Conservation (phyloP, 1,284 basidiomycete species). For the Volvariella volvacea region DNA sequence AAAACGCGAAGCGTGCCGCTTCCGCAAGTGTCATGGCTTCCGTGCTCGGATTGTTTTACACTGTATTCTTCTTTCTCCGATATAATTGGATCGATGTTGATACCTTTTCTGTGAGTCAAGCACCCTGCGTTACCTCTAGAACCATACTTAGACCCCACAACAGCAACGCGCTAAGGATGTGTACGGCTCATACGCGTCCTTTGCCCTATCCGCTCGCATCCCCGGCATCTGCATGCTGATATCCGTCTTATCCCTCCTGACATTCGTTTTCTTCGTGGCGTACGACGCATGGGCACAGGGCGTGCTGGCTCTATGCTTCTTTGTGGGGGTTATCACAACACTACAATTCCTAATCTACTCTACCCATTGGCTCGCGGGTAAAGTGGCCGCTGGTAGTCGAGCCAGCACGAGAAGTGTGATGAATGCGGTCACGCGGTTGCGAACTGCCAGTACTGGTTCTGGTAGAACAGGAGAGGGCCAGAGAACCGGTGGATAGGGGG, state of each 20-base stretch:
- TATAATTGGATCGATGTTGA: conserved; percentile 44
- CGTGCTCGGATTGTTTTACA: conserved; percentile 53
- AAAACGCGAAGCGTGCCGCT: conserved; percentile 38
- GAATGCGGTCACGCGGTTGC: no score
- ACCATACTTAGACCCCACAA: neutral
- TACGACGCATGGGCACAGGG: conserved; percentile 56
- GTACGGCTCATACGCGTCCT: conserved; percentile 56
- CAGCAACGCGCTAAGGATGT: conserved; percentile 50
- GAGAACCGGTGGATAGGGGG: no score
- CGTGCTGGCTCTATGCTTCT: conserved; percentile 48
- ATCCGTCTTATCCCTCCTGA: conserved; percentile 46
- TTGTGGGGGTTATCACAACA: conserved; percentile 48
- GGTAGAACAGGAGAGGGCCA: no score
- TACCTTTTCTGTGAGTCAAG: conserved; percentile 43
- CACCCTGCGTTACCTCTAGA: neutral
- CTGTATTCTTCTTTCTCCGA: conserved; percentile 55
- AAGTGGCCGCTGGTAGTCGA: conserved; percentile 16
- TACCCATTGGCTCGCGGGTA: conserved; percentile 22
- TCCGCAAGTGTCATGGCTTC: conserved; percentile 51
- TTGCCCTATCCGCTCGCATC: conserved; percentile 54
- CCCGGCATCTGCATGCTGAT: conserved; percentile 52
- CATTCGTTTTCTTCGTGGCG: conserved; percentile 53
- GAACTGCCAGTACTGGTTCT: no score
- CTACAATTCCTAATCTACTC: conserved; percentile 64
- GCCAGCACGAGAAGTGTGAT: conserved; percentile 12